phyloP scores from a whole-genome alignment of 2,329 filamentous ascomycete species.

The Chrysosporium queenslandicum region DNA sequence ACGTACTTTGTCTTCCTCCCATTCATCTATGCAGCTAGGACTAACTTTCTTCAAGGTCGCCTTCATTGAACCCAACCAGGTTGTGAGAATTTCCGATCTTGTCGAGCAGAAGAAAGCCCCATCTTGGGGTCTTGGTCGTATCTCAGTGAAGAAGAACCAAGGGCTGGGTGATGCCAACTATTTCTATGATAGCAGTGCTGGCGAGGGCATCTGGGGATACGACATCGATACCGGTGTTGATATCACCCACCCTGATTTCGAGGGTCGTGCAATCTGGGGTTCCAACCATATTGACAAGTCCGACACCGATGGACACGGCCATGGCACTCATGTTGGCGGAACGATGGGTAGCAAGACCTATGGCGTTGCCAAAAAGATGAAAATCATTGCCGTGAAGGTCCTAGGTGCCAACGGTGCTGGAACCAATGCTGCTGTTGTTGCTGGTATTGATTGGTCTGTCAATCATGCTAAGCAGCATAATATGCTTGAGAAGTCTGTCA shows the following conservation, averaged over 20 bases:
- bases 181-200: slow-evolving; percentile 29
- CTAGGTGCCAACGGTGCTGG: slow-evolving; percentile 40
- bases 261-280: slow-evolving; percentile 29
- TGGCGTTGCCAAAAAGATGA: slow-evolving; percentile 32
- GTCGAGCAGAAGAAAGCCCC: slow-evolving; percentile 20
- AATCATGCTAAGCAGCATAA: slow-evolving; percentile 26
- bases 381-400: slow-evolving; percentile 41
- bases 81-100: slow-evolving; percentile 2
- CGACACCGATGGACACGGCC: slow-evolving; percentile 23
- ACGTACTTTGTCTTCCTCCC: slow-evolving; percentile 2
- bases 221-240: slow-evolving; percentile 33
- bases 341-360: slow-evolving; percentile 29
- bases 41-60: slow-evolving; percentile 11
- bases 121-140: slow-evolving; percentile 29
- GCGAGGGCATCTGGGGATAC: slow-evolving; percentile 29
- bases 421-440: slow-evolving; percentile 38
- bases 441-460: slow-evolving; percentile 38
- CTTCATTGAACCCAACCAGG: slow-evolving; percentile 13
- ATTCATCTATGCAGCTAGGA: neutral
- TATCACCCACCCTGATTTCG: slow-evolving; percentile 27
- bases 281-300: slow-evolving; percentile 24
- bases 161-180: slow-evolving; percentile 22
- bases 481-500: slow-evolving; percentile 24
- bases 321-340: slow-evolving; percentile 34
- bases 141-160: slow-evolving; percentile 22